Conservation (phyloP, 192 early-diverging fungal species). For the Coemansia pectinata region DNA sequence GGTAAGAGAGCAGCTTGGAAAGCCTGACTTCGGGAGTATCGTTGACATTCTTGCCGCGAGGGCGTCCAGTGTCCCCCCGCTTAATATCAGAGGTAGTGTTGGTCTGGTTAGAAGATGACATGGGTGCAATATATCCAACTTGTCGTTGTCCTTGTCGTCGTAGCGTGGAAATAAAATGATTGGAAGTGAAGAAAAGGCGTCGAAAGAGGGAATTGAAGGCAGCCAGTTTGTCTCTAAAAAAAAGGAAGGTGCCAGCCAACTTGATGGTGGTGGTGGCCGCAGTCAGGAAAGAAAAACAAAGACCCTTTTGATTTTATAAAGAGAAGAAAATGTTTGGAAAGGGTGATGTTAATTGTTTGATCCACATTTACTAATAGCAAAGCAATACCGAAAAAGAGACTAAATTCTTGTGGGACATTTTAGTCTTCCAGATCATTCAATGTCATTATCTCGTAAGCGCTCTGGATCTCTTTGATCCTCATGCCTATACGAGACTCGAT, state of each 20-base stretch:
- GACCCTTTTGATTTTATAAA: no score
- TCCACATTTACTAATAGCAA: neutral
- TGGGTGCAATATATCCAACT: neutral
- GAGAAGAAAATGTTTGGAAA: constrained; percentile 2
- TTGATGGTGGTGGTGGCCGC: neutral
- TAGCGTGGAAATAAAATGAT: neutral
- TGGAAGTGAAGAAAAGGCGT: neutral
- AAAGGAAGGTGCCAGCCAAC: neutral
- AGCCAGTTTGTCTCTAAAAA: neutral
- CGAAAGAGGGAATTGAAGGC: neutral
- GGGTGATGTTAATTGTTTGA: neutral
- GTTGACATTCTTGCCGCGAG: neutral
- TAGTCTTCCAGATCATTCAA: constrained; percentile 44
- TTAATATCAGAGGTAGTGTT: neutral
- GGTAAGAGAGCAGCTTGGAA: constrained; percentile 78
- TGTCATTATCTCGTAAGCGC: constrained; percentile 53
- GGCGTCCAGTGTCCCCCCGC: neutral
- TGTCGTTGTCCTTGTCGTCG: neutral
- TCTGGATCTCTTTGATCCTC: constrained; percentile 54
- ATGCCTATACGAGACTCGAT: constrained; percentile 47
- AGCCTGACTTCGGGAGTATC: constrained; percentile 56
- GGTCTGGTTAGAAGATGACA: neutral
- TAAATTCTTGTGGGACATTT: neutral
- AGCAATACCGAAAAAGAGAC: neutral
- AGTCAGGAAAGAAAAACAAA: neutral